A percentile compares a stretch with the other conserved stretches of the same genome.
Evolutionary conservation across 2,329 filamentous ascomycete genomes (phyloP).

Genomic region (Aspergillus sp.): DNA sequence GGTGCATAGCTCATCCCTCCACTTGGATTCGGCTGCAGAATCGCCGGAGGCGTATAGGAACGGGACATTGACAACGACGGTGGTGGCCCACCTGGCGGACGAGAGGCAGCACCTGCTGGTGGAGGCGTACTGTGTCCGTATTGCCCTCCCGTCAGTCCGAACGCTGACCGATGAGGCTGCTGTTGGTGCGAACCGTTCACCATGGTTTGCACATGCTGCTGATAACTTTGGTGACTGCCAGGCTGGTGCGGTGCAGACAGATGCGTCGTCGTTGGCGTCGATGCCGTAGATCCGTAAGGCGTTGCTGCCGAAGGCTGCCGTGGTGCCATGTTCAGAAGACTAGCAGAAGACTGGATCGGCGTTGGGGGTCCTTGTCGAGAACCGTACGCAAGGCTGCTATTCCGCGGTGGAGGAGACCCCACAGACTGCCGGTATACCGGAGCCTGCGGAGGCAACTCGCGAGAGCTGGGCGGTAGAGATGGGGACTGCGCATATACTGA

Average conservation of each 20-base stretch:
- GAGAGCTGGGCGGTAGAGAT: constrained; percentile 20
- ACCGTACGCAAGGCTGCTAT: constrained; percentile 20
- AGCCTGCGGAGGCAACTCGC: constrained; percentile 22
- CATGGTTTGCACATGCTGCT: constrained; percentile 33
- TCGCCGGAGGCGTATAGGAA: constrained; percentile 34
- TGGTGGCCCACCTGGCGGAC: constrained; percentile 18
- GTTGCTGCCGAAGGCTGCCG: constrained; percentile 19
- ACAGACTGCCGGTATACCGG: constrained; percentile 16
- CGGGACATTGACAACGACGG: constrained; percentile 23
- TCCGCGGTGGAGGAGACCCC: constrained; percentile 26
- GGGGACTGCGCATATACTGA: constrained; percentile 23
- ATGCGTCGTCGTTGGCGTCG: constrained; percentile 17
- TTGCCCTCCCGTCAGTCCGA: constrained; percentile 20
- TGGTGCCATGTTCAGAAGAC: constrained; percentile 20
- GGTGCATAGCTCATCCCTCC: constrained; percentile 24
- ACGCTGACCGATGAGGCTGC: constrained; percentile 25
- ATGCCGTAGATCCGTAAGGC: constrained; percentile 19
- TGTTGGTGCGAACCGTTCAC: constrained; percentile 30
- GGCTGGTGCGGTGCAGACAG: constrained; percentile 12
- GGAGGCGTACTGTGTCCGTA: constrained; percentile 31
- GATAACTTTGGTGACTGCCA: constrained; percentile 23
- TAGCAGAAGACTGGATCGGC: constrained; percentile 23
- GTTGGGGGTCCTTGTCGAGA: constrained; percentile 26
- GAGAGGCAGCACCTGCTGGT: constrained; percentile 20
- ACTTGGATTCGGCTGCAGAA: constrained; percentile 21